phyloP scores from a whole-genome alignment of 805 yeast species.

The Kluyveromyces siamensis region DNA sequence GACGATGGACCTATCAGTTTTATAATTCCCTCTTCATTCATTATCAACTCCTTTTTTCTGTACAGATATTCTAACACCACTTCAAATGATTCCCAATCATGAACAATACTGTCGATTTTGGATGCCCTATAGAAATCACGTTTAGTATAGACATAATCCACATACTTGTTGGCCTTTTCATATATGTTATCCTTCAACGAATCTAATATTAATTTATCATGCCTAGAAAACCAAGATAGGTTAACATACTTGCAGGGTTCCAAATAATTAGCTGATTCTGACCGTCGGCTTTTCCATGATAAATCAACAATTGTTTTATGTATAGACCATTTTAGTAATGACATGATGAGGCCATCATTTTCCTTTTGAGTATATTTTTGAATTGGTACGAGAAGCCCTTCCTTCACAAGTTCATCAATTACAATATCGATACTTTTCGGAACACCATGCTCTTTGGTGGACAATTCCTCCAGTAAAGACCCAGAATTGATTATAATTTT shows the following conservation, averaged over 20 bases:
- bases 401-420: conserved; percentile 24
- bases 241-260: conserved; percentile 12
- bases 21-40: conserved; percentile 8
- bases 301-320: not conserved
- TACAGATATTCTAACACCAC: conserved; percentile 14
- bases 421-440: conserved; percentile 31
- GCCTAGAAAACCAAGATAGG: conserved; percentile 7
- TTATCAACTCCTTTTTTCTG: conserved; percentile 10
- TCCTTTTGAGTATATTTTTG: conserved; percentile 15
- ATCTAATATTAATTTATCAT: conserved; percentile 5
- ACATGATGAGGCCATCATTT: not conserved
- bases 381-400: conserved; percentile 22
- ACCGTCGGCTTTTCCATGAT: conserved; percentile 9
- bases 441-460: conserved; percentile 24
- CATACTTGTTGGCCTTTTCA: conserved; percentile 11
- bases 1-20: conserved; percentile 13
- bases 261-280: conserved; percentile 12
- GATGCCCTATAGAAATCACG: conserved; percentile 11
- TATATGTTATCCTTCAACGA: conserved; percentile 11
- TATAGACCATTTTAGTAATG: conserved; percentile 5
- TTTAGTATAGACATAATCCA: conserved; percentile 16
- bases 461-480: conserved; percentile 20
- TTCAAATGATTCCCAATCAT: conserved; percentile 9
- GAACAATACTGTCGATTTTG: conserved; percentile 5
- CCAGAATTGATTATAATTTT: conserved; percentile 19